Evolutionary conservation across 2,329 filamentous ascomycete species (phyloP).

Genomic region (Pestalotiopsis sp.): DNA sequence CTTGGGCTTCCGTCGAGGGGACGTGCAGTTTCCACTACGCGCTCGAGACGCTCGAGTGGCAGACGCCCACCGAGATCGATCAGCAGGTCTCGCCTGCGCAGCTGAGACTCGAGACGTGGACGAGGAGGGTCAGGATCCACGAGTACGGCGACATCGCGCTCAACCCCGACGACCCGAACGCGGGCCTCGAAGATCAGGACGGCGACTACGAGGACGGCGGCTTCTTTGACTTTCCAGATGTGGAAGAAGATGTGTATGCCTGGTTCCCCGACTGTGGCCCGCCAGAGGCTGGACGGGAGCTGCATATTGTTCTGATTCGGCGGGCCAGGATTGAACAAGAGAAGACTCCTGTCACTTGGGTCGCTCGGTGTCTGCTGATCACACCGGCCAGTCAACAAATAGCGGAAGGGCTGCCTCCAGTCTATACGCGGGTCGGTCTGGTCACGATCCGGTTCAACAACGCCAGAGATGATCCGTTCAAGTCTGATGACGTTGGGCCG

Average conservation of each 20-base stretch:
- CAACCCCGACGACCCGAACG: slow-evolving; percentile 1
- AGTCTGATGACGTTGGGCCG: background rate
- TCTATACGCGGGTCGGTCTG: slow-evolving; percentile 3
- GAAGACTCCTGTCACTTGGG: background rate
- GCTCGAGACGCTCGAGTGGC: background rate
- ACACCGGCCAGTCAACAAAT: background rate
- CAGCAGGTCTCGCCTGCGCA: background rate
- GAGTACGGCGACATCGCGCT: background rate
- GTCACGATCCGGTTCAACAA: slow-evolving; percentile 7
- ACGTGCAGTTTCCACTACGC: background rate
- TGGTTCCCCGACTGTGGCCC: slow-evolving; percentile 11
- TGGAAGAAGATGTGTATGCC: background rate
- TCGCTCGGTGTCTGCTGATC: slow-evolving; percentile 7
- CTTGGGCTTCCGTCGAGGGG: slow-evolving; percentile 13
- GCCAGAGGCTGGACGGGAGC: background rate
- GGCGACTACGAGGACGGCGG: background rate
- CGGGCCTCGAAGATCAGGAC: background rate
- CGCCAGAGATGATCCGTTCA: slow-evolving; percentile 4
- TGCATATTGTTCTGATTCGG: background rate
- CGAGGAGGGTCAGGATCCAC: slow-evolving; percentile 1
- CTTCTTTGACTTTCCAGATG: too few species aligned
- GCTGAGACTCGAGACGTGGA: slow-evolving; percentile 5
- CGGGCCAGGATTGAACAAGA: background rate
- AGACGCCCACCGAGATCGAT: slow-evolving; percentile 3
- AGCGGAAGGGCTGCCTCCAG: background rate